phyloP scores from a whole-genome alignment of 148 eudicot genomes.

The Camellia japonica region DNA sequence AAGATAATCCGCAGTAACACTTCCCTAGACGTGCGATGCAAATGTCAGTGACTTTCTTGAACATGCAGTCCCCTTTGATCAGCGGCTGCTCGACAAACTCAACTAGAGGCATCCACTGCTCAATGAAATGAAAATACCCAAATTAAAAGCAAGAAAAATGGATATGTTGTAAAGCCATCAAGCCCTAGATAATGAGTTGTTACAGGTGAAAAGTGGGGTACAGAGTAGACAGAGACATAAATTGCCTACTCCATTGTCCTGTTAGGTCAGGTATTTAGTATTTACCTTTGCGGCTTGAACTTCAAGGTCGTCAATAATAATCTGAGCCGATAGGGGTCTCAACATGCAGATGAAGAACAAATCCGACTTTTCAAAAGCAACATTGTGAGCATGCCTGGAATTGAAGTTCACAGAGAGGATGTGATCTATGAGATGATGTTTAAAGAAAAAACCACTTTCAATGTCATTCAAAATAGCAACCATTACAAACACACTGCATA shows the following conservation, averaged over 20 bases:
- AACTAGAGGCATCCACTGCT: constrained; percentile 88
- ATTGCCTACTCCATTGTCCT: neutral
- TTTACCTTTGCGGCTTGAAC: constrained; percentile 82
- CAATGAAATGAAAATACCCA: neutral
- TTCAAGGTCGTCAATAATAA: constrained; percentile 71
- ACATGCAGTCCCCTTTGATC: constrained; percentile 67
- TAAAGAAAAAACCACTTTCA: neutral
- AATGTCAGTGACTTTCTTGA: constrained; percentile 68
- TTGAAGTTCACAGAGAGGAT: neutral
- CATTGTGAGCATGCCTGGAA: constrained; percentile 83
- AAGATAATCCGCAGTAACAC: constrained; percentile 65
- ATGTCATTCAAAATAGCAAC: neutral
- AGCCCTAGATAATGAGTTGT: neutral
- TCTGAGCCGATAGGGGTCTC: constrained; percentile 60
- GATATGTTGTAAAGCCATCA: neutral
- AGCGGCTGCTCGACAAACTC: constrained; percentile 73
- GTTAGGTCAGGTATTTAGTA: constrained; percentile 8
- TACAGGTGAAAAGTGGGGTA: neutral
- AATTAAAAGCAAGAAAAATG: neutral
- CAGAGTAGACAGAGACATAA: neutral
- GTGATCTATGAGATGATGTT: neutral
- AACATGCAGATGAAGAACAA: constrained; percentile 86
- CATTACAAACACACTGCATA: neutral
- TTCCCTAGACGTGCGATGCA: constrained; percentile 65
- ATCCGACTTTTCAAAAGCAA: constrained; percentile 87